Percentiles rank a stretch among this genome's conserved stretches.
Conservation (phyloP, 2,329 filamentous ascomycete genomes). For the Cercospora sesami region DNA sequence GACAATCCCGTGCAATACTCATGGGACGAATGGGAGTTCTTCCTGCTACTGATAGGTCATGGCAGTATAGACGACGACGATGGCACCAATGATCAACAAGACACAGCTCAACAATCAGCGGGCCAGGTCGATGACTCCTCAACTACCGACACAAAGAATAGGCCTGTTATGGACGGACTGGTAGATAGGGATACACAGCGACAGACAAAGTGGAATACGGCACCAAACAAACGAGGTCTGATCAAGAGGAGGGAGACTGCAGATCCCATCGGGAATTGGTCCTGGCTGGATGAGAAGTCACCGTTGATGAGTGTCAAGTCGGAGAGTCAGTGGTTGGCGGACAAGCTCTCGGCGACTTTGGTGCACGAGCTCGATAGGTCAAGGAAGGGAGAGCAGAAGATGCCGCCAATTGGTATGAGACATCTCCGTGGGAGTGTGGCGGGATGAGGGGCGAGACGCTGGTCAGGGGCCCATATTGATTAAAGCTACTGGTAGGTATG, state of each 20-base stretch:
- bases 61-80: conserved; percentile 42
- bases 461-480: neutral
- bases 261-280: conserved; percentile 55
- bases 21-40: conserved; percentile 51
- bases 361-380: conserved; percentile 50
- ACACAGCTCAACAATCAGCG: neutral
- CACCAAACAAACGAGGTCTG: conserved; percentile 22
- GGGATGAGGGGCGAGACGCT: neutral
- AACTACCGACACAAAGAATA: neutral
- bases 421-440: conserved; percentile 19
- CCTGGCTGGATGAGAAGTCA: conserved; percentile 69
- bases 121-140: neutral
- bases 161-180: conserved; percentile 27
- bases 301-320: conserved; percentile 68
- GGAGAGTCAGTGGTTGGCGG: conserved; percentile 72
- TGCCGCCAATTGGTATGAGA: conserved; percentile 36
- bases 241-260: conserved; percentile 23
- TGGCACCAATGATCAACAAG: conserved; percentile 27
- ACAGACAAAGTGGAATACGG: conserved; percentile 19
- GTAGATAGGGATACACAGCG: conserved; percentile 26
- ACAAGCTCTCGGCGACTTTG: conserved; percentile 61
- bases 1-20: conserved; percentile 42
- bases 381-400: conserved; percentile 30
- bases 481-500: neutral
- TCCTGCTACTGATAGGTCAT: conserved; percentile 50